These are phyloP conservation scores for Acacia pycnantha DNA, from an alignment of 331 rosid species.

Conservation along the genomic window DNA sequence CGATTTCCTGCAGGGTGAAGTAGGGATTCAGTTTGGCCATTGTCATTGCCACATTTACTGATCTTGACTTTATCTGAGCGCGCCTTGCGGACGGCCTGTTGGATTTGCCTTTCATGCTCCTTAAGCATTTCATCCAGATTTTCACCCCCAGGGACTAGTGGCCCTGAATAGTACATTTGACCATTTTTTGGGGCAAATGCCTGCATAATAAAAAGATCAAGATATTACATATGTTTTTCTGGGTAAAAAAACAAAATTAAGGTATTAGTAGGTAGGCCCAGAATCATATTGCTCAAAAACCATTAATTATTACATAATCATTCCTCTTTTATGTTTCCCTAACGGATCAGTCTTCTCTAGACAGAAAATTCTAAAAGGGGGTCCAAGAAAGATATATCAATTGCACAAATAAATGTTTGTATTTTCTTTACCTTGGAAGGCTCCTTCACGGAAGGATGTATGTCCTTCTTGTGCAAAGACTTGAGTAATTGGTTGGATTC, in stretches of 20 bases:
- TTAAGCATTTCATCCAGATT: conserved; percentile 78
- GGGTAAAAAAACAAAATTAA: neutral
- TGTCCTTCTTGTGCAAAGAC: conserved; percentile 51
- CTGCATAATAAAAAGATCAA: conserved; percentile 38
- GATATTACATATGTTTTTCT: neutral
- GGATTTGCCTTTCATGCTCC: conserved; percentile 82
- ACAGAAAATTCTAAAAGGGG: neutral
- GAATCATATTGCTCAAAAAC: conserved; percentile 11
- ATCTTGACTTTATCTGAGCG: conserved; percentile 53
- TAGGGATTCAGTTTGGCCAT: conserved; percentile 54
- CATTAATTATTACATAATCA: neutral
- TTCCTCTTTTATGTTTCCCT: neutral
- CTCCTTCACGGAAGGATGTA: conserved; percentile 45
- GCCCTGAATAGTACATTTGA: conserved; percentile 74
- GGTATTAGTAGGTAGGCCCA: conserved; percentile 8
- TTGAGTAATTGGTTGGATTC: conserved; percentile 56
- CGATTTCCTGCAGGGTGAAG: conserved; percentile 42
- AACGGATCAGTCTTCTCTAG: neutral
- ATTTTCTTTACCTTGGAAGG: conserved; percentile 48
- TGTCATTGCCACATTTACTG: conserved; percentile 36
- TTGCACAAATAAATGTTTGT: conserved; percentile 7
- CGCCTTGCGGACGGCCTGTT: conserved; percentile 75
- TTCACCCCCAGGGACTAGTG: conserved; percentile 61
- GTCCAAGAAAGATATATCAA: conserved; percentile 1
- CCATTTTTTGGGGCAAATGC: conserved; percentile 43